phyloP scores from a whole-genome alignment of 2,329 filamentous ascomycete genomes.

The Trichoderma sp. region DNA sequence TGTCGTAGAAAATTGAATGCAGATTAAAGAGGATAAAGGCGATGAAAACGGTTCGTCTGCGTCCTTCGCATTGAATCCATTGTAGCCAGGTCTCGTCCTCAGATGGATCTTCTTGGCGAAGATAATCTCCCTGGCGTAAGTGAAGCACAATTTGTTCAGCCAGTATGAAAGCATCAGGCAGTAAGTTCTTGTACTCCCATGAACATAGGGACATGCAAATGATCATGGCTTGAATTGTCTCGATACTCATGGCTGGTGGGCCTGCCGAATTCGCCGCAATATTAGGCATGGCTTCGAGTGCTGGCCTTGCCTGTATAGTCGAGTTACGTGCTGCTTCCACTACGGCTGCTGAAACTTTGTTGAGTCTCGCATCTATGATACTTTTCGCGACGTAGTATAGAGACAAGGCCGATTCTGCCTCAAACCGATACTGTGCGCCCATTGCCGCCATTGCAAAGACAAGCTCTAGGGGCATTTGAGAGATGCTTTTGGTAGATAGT shows the following conservation, averaged over 20 bases:
- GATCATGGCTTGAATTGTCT: constrained; percentile 14
- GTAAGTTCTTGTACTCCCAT: constrained; percentile 9
- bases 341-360: neutral
- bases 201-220: constrained; percentile 13
- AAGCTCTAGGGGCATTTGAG: neutral
- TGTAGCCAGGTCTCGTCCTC: neutral
- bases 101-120: neutral
- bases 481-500: neutral
- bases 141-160: neutral
- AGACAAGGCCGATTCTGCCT: neutral
- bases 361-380: neutral
- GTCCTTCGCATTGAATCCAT: neutral
- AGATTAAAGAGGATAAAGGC: neutral
- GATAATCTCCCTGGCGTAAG: constrained; percentile 2
- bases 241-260: neutral
- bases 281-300: neutral
- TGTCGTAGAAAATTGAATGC: neutral
- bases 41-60: neutral
- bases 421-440: constrained; percentile 12
- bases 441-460: constrained; percentile 5
- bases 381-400: constrained; percentile 9
- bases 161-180: neutral
- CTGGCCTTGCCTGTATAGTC: neutral
- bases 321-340: constrained; percentile 2
- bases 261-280: neutral